Base-by-base conservation (phyloP, 202 grass and related monocot genomes). In the Eragrostis tef region DNA sequence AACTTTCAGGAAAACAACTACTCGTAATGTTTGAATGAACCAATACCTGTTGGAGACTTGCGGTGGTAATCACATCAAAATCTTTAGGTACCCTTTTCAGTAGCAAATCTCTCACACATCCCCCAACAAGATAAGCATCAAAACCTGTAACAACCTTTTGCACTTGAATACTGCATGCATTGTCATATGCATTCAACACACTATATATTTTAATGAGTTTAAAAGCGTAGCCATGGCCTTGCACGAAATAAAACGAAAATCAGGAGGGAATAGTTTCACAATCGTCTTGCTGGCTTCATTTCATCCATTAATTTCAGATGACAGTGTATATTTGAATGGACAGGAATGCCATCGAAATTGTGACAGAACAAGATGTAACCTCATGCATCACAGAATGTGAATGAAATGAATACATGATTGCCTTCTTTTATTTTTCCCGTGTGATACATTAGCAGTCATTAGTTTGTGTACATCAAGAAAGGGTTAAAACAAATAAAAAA, bases 121-220 rank as follows among this genome's bases (percentile, higher is more conserved):
- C 94, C 75, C 92, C 90, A 58, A 98, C 94, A 84, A 98, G 90
- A 89, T 91, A 98, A 73, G 94, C 88, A 80, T 87, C 79, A 84
- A 90, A 98, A 47, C 94, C 94, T 98, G 73, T 44, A 75, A 43
- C 46, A 45, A 41, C 75, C 13, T 76, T 64, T 50, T 83, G 53
- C 63, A 31, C 64, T 81, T 86, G 56, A 85, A 46, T 60, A 88
- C 63, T 46, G 27, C 31, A 77, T 51, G 20, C 15, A 21, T 64
- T 79, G 27, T 50, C 85, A 26, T 46, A 58, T 71, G 12, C 65
- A 81, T 57, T 84, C 21, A 80, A 46, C 24, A 70, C 15, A 48
- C 29, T 16, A 74, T n/a, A 54, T 59, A 47, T 49, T 47, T 75
- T 70, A 62, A 79, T 26, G 13, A 65, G 43, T 54, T 86, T 16